Conservation (phyloP, 106 monocot genomes). For the Allium fistulosum region DNA sequence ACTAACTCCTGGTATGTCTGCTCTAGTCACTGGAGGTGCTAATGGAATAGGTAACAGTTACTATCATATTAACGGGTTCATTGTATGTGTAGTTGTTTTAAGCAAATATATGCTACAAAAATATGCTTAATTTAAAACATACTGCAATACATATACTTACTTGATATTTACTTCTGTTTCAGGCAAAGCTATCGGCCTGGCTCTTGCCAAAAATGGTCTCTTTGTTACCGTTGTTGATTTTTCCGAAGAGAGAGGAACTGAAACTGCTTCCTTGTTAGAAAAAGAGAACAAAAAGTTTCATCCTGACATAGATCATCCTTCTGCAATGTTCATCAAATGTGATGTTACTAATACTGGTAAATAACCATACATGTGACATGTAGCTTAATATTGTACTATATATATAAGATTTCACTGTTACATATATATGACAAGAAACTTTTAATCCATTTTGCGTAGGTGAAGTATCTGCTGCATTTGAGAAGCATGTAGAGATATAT, state of each 20-base stretch:
- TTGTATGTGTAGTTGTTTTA: no score
- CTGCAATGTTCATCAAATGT: slow-evolving; percentile 52
- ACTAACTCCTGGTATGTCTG: slow-evolving; percentile 76
- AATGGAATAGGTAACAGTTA: slow-evolving; percentile 64
- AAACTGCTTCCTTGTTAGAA: slow-evolving; percentile 38
- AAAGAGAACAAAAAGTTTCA: slow-evolving; percentile 42
- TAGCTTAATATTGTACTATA: no score
- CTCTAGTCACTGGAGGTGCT: slow-evolving; percentile 86
- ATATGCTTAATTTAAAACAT: no score
- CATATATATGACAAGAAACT: background rate
- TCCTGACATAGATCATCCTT: slow-evolving; percentile 27
- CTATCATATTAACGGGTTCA: no score
- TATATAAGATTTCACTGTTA: no score
- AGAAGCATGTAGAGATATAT: slow-evolving; percentile 63
- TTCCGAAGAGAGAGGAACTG: slow-evolving; percentile 53
- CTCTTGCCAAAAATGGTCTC: slow-evolving; percentile 53
- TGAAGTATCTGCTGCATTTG: slow-evolving; percentile 69
- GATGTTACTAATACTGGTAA: slow-evolving; percentile 65
- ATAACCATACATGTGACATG: background rate
- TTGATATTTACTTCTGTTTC: slow-evolving; percentile 5
- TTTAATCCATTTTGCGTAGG: slow-evolving; percentile 18
- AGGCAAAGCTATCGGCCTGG: slow-evolving; percentile 69
- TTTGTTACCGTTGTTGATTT: slow-evolving; percentile 58
- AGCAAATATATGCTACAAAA: no score
- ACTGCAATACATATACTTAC: no score